Base-by-base conservation (phyloP, 2,329 filamentous ascomycete genomes). In the Leptographium radiaticola region DNA sequence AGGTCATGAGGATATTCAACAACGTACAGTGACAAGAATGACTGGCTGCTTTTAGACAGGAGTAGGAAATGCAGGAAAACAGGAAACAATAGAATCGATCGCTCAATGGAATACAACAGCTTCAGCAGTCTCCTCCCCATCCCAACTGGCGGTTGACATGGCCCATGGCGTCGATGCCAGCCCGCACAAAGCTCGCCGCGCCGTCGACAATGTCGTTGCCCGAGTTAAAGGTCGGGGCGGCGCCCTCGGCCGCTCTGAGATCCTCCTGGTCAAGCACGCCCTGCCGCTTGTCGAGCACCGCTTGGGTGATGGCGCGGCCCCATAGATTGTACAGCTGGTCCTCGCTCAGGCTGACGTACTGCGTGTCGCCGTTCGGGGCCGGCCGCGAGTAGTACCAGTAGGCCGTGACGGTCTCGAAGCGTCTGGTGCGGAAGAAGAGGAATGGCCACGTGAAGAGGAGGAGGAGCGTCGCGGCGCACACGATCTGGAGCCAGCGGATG, bases 401-500 rank as follows among this genome's bases (percentile, higher is more conserved):
- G 0, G 77, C 75, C 25, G 72, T 70, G 4, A 80, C 75, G 2
- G 86, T 81, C 58, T 83, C 76, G 68, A 83, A 89, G 49, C 78
- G 73, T 63, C 78, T 80, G 1, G 86, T 89, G 18, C 75, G 68
- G 63, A 87, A 75, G 67, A 79, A 83, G 13, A 89, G 72, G 54
- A 78, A 76, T 0, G 86, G 86, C 86, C 86, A 89, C 4, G 77
- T 71, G 59, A 89, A 72, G 54, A 89, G 62, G 75, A 85, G 85
- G 13, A 86, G 66, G 56, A 88, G 79, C 0, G 81, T 81, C 7
- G 86, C 64, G 63, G 79, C 81, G 68, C 83, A 87, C 11, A 87
- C 46, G 72, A 79, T 78, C 44, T 75, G 70, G 46, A 88, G 70
- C 81, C 81, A 87, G 8, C 64, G 65, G 1, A 74, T 82, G 47